A percentile compares a stretch with the other conserved stretches of the same genome.
phyloP scores from a whole-genome alignment of 768 basidiomycete species.

The Floccularia luteovirens region DNA sequence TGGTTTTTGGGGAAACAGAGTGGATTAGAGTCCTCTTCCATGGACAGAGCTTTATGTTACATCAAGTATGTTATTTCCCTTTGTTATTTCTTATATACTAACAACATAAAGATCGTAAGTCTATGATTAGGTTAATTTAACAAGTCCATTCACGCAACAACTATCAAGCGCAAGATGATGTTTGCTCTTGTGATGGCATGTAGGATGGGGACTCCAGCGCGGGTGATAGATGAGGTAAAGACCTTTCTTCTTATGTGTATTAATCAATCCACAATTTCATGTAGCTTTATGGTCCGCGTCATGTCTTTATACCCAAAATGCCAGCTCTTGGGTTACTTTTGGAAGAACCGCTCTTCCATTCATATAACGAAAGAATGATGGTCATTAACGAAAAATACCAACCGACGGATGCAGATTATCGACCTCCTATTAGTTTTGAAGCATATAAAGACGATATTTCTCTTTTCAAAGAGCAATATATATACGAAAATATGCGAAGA shows the following conservation, averaged over 20 bases:
- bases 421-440: conserved; percentile 70
- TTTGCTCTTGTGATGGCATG: conserved; percentile 71
- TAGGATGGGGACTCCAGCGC: conserved; percentile 67
- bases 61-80: conserved; percentile 58
- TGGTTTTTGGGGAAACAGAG: conserved; percentile 84
- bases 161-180: conserved; percentile 91
- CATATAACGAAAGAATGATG: conserved; percentile 59
- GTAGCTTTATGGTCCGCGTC: conserved; percentile 71
- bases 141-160: neutral
- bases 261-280: neutral
- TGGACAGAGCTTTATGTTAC: conserved; percentile 98
- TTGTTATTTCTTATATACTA: conserved; percentile 1
- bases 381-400: conserved; percentile 43
- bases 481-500: conserved; percentile 81
- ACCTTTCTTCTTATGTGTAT: neutral
- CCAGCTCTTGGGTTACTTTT: conserved; percentile 90
- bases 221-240: conserved; percentile 66
- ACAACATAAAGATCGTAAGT: conserved; percentile 37
- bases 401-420: conserved; percentile 50
- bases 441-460: conserved; percentile 60
- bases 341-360: conserved; percentile 77
- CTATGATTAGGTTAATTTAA: neutral
- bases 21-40: conserved; percentile 94
- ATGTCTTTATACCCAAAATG: conserved; percentile 89
- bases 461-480: conserved; percentile 76